Conservation (phyloP, 441 rosid species). For the Brassica balearica region DNA sequence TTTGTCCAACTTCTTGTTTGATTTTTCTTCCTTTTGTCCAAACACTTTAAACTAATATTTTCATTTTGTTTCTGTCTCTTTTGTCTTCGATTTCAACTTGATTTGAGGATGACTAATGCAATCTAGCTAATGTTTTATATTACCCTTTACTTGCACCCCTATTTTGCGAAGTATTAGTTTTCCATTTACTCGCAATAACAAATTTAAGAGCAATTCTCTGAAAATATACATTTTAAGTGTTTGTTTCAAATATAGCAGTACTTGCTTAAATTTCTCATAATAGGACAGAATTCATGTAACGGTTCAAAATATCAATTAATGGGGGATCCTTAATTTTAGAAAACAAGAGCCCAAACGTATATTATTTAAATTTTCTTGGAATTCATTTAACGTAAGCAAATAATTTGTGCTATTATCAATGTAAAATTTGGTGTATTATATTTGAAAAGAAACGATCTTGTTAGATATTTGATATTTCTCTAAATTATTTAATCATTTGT, state of each 20-base stretch:
- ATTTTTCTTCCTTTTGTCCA: not conserved
- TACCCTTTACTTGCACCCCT: not conserved
- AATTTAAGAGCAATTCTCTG: not conserved
- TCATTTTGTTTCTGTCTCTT: slow-evolving; percentile 20
- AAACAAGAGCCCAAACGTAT: not conserved
- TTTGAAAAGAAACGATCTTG: not conserved
- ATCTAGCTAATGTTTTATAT: not conserved
- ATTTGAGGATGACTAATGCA: slow-evolving; percentile 27
- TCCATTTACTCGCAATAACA: not conserved
- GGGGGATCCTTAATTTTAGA: not conserved
- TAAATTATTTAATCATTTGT: not conserved
- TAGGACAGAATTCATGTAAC: not conserved
- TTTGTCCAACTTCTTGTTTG: slow-evolving; percentile 19
- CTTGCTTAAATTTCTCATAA: not conserved
- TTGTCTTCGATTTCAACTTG: slow-evolving; percentile 33
- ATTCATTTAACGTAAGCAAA: not conserved
- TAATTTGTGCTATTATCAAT: not conserved
- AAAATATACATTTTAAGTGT: not conserved
- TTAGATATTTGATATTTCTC: not conserved
- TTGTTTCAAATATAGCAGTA: not conserved
- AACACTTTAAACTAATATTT: slow-evolving; percentile 18
- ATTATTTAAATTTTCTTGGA: not conserved
- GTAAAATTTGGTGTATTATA: not conserved
- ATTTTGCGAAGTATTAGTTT: not conserved
- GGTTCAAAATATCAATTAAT: not conserved